A percentile compares a stretch with the other conserved stretches of the same genome.
phyloP scores from a whole-genome alignment of 148 eudicot genomes.

The Fagopyrum tataricum region DNA sequence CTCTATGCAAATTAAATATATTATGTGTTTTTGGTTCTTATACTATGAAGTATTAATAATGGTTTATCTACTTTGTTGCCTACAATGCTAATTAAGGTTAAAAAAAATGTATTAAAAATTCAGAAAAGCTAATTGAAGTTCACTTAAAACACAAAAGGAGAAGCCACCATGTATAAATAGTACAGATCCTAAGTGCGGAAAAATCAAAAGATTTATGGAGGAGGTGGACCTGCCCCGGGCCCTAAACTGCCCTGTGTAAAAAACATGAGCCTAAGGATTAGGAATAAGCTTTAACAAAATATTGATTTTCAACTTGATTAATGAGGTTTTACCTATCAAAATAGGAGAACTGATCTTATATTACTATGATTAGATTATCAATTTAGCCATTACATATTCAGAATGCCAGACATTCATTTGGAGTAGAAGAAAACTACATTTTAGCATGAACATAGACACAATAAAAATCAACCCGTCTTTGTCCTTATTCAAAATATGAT shows the following conservation, averaged over 20 bases:
- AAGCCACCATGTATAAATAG: not conserved
- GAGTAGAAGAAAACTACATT: not conserved
- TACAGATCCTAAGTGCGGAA: not conserved
- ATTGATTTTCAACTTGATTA: not conserved
- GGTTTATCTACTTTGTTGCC: too few relatives aligned
- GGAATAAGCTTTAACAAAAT: not conserved
- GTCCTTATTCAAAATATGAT: slow-evolving; percentile 8
- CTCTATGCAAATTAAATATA: too few relatives aligned
- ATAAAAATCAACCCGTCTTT: slow-evolving; percentile 5
- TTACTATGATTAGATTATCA: not conserved
- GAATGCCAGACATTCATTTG: too few relatives aligned
- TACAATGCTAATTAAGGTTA: not conserved
- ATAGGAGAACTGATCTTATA: not conserved
- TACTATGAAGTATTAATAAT: too few relatives aligned
- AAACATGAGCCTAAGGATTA: not conserved
- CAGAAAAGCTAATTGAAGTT: not conserved
- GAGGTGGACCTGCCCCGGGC: slow-evolving; percentile 9
- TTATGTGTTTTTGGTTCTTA: too few relatives aligned
- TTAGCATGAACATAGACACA: not conserved
- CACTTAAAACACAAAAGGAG: not conserved
- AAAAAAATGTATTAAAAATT: not conserved
- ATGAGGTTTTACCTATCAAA: not conserved
- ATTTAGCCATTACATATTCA: not conserved
- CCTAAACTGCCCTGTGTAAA: not conserved
- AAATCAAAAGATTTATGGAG: not conserved